phyloP scores from a whole-genome alignment of 73 alveolate species.

The Halteria grandinella region DNA sequence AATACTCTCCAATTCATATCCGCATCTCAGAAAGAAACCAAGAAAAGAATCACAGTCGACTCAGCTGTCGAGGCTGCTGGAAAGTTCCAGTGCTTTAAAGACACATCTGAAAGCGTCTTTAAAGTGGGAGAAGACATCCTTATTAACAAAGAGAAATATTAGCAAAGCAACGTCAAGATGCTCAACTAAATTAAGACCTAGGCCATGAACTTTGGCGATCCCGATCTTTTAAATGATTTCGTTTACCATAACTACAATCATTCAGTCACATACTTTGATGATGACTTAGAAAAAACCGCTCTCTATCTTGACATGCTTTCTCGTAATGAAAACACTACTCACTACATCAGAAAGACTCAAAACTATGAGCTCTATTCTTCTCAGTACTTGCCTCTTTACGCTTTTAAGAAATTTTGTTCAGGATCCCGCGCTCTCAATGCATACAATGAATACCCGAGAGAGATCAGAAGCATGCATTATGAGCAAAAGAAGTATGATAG shows the following conservation, averaged over 20 bases:
- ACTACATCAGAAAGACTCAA: conserved; percentile 22
- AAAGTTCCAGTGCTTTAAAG: conserved; percentile 1
- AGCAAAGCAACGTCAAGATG: conserved; percentile 7
- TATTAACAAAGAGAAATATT: conserved; percentile 11
- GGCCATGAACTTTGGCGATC: no score
- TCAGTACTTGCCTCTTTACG: conserved; percentile 13
- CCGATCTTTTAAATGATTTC: conserved; percentile 6
- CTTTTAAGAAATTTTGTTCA: conserved; percentile 27
- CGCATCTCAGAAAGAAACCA: conserved; percentile 46
- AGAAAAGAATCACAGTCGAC: conserved; percentile 13
- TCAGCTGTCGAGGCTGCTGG: conserved; percentile 14
- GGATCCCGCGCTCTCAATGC: background rate
- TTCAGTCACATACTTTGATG: conserved; percentile 27
- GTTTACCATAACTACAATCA: conserved; percentile 16
- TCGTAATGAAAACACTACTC: background rate
- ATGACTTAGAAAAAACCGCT: conserved; percentile 49
- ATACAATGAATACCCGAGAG: conserved; percentile 11
- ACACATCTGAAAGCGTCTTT: conserved; percentile 6
- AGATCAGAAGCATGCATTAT: conserved; percentile 1
- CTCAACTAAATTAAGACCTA: conserved; percentile 13
- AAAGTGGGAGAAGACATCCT: conserved; percentile 8
- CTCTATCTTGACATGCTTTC: conserved; percentile 32
- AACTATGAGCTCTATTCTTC: conserved; percentile 15
- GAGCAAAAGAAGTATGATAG: background rate
- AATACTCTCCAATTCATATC: conserved; percentile 76